Base-by-base conservation (phyloP, 2,329 filamentous ascomycete genomes). In the Epichloe bromicola region DNA sequence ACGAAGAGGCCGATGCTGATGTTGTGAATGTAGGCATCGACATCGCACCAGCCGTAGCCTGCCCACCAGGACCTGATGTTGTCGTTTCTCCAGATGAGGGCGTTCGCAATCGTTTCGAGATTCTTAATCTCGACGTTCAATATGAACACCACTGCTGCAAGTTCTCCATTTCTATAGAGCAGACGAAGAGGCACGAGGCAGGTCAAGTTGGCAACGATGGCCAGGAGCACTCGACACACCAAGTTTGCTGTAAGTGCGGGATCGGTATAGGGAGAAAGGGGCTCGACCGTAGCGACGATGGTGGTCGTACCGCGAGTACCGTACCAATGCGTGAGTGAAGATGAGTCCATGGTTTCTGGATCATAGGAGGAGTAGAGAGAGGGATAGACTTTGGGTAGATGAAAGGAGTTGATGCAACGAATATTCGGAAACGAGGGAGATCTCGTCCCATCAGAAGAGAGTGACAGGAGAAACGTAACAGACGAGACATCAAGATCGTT, bases 41-140 rank as follows among this genome's bases (percentile, higher is more conserved):
- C 10, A 57, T 82, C 78, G 57, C 78, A 82, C 62, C 75, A 70
- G 17, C 74, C 75, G 23, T 66, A 60, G 48, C 78, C 78, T 3
- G 67, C 61, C 65, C 67, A 79, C 77, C 78, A 81, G 36, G 54
- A 55, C 34, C 57, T 58, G 52, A 74, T 70, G 59, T 79, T 62
- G 59, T 81, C 68, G 58, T 73, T 61, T 53, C 64, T 70, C 78
- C 78, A 82, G 55, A 79, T 67, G 26, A 76, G 64, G 1, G 75
- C 64, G 62, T 75, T 76, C 65, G 75, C 33, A 50, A 75, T 60
- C 46, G 72, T 74, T 50, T 73, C 59, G 41, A 73, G n/a, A 62
- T 78, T 78, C 58, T 70, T 59, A 49, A 74, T 20, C 51, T 71
- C 65, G 53, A 74, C 65, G 51, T 66, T 69, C 58, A 64, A 49